Conservation (phyloP, 345 rosid species). For the Excoecaria cochinchinensis region DNA sequence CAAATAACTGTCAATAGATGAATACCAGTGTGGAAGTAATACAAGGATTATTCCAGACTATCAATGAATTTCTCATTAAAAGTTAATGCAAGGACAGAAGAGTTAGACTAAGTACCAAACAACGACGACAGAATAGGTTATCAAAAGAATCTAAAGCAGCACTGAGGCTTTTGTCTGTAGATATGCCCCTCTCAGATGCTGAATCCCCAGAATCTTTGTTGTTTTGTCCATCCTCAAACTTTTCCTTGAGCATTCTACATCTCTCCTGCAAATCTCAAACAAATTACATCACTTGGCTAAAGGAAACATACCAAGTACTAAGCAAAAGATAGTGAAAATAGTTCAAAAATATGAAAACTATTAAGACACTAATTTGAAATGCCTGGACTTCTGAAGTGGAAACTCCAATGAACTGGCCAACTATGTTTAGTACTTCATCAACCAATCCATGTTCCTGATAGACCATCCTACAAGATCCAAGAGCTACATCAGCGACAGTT, state of each 20-base stretch:
- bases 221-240: slow-evolving; percentile 41
- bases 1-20: slow-evolving; percentile 71
- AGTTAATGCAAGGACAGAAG: slow-evolving; percentile 9
- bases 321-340: slow-evolving; percentile 4
- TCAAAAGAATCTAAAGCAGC: slow-evolving; percentile 98
- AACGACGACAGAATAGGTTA: slow-evolving; percentile 97
- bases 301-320: slow-evolving; percentile 21
- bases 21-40: slow-evolving; percentile 21
- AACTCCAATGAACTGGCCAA: slow-evolving; percentile 71
- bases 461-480: slow-evolving; percentile 60
- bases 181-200: slow-evolving; percentile 53
- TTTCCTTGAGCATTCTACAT: slow-evolving; percentile 58
- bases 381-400: slow-evolving; percentile 71
- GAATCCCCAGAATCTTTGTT: slow-evolving; percentile 42
- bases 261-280: slow-evolving; percentile 65
- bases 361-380: slow-evolving; percentile 13
- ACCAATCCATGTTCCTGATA: slow-evolving; percentile 72
- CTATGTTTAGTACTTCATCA: slow-evolving; percentile 59
- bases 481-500: neutral
- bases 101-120: slow-evolving; percentile 61
- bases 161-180: slow-evolving; percentile 73
- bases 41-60: slow-evolving; percentile 12
- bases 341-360: slow-evolving; percentile 12
- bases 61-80: neutral
- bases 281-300: slow-evolving; percentile 8